Conservation (phyloP, 2,329 filamentous ascomycete genomes). For the Neopestalotiopsis rosae region DNA sequence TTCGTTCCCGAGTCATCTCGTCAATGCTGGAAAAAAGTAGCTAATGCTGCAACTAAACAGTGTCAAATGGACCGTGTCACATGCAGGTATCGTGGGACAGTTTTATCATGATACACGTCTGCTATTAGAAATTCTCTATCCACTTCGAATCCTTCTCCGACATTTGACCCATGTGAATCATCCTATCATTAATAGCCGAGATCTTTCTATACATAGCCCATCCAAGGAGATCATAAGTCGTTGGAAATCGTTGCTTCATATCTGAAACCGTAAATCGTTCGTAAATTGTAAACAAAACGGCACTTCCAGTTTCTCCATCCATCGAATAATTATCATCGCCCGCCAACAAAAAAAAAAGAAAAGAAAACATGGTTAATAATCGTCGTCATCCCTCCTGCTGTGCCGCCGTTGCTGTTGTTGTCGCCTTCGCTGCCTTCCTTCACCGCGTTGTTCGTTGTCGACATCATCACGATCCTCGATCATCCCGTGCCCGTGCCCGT, state of each 20-base stretch:
- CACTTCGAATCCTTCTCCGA: neutral
- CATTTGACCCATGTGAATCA: neutral
- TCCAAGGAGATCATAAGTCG: conserved; percentile 13
- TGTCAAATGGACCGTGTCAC: no score
- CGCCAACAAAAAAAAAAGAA: neutral
- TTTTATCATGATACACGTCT: neutral
- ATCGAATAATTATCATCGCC: neutral
- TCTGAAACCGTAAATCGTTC: neutral
- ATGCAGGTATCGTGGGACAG: no score
- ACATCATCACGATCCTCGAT: conserved; percentile 10
- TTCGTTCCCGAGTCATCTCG: neutral
- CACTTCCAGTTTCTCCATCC: neutral
- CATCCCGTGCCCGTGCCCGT: neutral
- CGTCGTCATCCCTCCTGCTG: conserved; percentile 17
- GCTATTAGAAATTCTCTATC: neutral
- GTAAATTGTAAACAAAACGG: neutral
- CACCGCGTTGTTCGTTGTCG: neutral
- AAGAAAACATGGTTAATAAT: neutral
- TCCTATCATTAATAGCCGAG: neutral
- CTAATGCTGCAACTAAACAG: no score
- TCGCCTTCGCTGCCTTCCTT: neutral
- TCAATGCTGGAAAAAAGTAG: neutral
- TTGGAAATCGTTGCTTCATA: neutral
- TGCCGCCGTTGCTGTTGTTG: conserved; percentile 3
- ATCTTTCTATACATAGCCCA: conserved; percentile 6